phyloP scores from a whole-genome alignment of 2,329 filamentous ascomycete genomes.

The Camillea tinctor region DNA sequence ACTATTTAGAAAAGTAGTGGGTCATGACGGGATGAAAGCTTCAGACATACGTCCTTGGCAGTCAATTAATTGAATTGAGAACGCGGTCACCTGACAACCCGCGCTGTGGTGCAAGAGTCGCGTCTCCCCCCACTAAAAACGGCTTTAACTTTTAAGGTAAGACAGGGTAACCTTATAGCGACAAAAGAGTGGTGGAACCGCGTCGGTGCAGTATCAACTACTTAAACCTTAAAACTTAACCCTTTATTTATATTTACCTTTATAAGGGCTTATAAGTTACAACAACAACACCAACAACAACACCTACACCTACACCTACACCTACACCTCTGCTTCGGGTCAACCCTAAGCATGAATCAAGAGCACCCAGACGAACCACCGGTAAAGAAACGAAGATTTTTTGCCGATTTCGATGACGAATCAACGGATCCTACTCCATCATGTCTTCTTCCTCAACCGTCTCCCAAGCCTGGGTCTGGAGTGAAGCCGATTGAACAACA shows the following conservation, averaged over 20 bases:
- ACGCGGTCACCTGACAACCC: conserved; percentile 42
- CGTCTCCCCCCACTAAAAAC: conserved; percentile 22
- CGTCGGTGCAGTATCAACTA: not conserved
- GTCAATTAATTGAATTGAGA: conserved; percentile 9
- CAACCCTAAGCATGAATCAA: conserved; percentile 38
- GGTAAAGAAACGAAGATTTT: conserved; percentile 40
- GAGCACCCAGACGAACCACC: conserved; percentile 35
- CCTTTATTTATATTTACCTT: too few relatives aligned
- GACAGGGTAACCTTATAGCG: too few relatives aligned
- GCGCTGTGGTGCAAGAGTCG: conserved; percentile 17
- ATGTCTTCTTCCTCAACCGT: conserved; percentile 13
- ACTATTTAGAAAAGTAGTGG: not conserved
- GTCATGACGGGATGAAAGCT: not conserved
- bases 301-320: not conserved
- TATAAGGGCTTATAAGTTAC: too few relatives aligned
- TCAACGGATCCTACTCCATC: conserved; percentile 18
- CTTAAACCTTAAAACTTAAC: not conserved
- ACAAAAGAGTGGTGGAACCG: conserved; percentile 8
- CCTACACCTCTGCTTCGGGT: conserved; percentile 1
- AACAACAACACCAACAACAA: not conserved
- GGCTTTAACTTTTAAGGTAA: too few relatives aligned
- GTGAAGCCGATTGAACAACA: conserved; percentile 20
- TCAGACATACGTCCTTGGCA: not conserved
- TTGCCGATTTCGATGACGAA: conserved; percentile 36
- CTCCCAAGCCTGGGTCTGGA: too few relatives aligned